Base-by-base conservation (phyloP, 495 filamentous ascomycete genomes). In the Alectoria sarmentosa region DNA sequence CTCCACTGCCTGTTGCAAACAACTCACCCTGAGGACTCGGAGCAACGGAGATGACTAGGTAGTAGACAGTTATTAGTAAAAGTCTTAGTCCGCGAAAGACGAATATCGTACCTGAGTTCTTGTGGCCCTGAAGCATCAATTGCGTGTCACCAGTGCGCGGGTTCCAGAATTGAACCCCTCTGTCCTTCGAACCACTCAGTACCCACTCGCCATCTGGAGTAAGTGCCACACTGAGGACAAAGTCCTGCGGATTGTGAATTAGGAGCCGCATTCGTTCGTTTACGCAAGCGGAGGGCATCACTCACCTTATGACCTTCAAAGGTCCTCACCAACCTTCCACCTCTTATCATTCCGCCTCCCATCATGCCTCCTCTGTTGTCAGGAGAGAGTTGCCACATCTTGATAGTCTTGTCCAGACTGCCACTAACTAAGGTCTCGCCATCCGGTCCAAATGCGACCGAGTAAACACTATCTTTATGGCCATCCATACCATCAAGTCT, bases 91-190 rank as follows among this genome's bases (percentile, higher is more conserved):
- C 17, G 9, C n/a, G 9, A 37, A 23, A 30, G 10, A 14, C 13
- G 44, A 38, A 19, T 32, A 5, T 21, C 81, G 71, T 71, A 87
- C 84, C 84, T 38, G 89, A 91, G 77, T 95, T 94, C 79, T 93
- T 93, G 74, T 95, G 91, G 37, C 91, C 91, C 74, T 95, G 91
- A 60, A 95, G 83, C 90, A 93, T 94, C 76, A 96, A 84, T 74
- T 95, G 91, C 9, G 91, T 89, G 71, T 88, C 87, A 17, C 91
- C 91, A 56, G 89, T 94, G 70, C 86, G 83, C 19, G 91, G 90
- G 72, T 95, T 89, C 91, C 91, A 96, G 79, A 96, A 95, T 74
- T 94, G 91, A 26, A 96, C 91, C 46, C 91, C 91, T 49, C 91
- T 81, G 71, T 96, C 91, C 77, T 96, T 94, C 41, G 90, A 93